Base-by-base conservation (phyloP, 345 rosid species). In the Clausena lansium region DNA sequence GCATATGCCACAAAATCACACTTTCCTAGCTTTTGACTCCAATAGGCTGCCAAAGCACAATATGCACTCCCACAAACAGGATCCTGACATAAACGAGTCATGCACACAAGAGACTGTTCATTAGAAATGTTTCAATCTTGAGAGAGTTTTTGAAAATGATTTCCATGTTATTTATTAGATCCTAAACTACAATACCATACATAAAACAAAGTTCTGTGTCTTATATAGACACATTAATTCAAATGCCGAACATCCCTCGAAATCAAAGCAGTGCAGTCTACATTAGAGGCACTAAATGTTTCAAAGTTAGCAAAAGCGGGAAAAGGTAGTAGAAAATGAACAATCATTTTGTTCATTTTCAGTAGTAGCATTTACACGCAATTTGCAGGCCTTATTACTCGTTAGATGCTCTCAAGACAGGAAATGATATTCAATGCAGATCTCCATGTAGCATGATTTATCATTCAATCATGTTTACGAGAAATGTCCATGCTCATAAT, bases 21-120 rank as follows among this genome's bases (percentile, higher is more conserved):
- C 55, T 94, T 94, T 55, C 89, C 88, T 59, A 92, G 85, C 85
- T 91, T 92, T 57, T 85, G 64, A 75, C 86, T 84, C 98, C 98
- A 95, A 69, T 92, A 92, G 28, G 83, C 71, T 74, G 92, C 93
- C 77, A 95, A 76, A 39, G 91, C 87, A 84, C 98, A 93, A 74
- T 92, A 89, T 19, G 95, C 97, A 78, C 93, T 88, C 45, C 98
- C 95, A 70, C 88, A 82, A 30, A 92, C 94, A 64, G 95, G 96
- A 83, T 93, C 98, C 99, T 95, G 85, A 61, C 73, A 33, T 62
- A 36, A 38, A 67, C 70, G 33, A 30, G 50, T 45, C 17, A 13
- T 45, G 36, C 15, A 73, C 32, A 78, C n/a, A 74, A 39, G 36
- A 70, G 32, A 22, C 17, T 45, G 1, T 63, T 72, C 47, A 71